Evolutionary conservation across 106 monocot species (phyloP), one percentile per base, ranked within the genome.

Genomic region (Chionographis japonica): DNA sequence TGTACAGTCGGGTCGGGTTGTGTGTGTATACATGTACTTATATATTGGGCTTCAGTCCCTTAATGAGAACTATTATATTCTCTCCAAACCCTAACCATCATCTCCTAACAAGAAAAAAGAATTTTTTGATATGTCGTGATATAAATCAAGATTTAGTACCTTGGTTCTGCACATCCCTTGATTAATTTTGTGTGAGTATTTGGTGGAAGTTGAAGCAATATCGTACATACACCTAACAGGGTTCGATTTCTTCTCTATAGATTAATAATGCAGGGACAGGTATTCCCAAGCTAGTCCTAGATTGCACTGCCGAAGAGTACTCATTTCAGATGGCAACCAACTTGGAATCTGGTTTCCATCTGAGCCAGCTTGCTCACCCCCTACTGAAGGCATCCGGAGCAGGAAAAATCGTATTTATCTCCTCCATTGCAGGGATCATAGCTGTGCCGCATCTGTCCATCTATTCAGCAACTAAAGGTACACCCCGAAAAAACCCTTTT

Each of bases 331-430:
- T 81, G 76, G 49, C 72, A 10, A 71, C 71, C 43, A 81, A 81
- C 63, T 57, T 77, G 4, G 81, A 81, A 54, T 72, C 81, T 2
- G 65, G 58, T 13, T 72, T 81, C 71, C 81, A 81, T 68, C 17
- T 81, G 15, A 72, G 76, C 72, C 76, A 77, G 42, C 72, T 81
- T 18, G 71, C 76, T 27, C 60, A 76, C 56, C 76, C 76, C 14
- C 72, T 81, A 27, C 61, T 81, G 14, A 71, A 61, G 54, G 81
- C 67, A 20, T 70, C 76, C 4, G 71, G 68, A 39, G 17, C 13
- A 37, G 80, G 75, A 6, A 72, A 46, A 58, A 40, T 76, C n/a
- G 76, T 81, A 4, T 60, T 65, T 37, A 67, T 66, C 50, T 81
- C 81, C 50, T 76, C 81, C 6, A 58, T 74, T 9, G 52, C 60